These are phyloP conservation scores for Botrytis paeoniae DNA, from an alignment of 2,329 filamentous ascomycete genomes.

Conservation along the genomic window DNA sequence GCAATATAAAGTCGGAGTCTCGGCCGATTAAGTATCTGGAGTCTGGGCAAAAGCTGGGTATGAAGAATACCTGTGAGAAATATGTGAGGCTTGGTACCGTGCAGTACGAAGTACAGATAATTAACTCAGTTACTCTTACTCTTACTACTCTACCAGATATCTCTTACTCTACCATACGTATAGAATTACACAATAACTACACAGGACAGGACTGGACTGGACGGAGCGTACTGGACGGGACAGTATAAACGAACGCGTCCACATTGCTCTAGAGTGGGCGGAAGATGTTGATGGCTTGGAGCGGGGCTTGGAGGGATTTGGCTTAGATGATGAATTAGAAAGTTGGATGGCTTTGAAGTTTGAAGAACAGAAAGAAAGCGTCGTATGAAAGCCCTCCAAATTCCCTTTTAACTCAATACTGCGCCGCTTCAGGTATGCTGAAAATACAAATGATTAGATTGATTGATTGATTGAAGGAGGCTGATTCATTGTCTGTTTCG, in stretches of 20 bases:
- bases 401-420: not conserved
- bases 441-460: not conserved
- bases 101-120: not conserved
- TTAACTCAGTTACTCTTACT: not conserved
- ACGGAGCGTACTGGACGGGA: not conserved
- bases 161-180: not conserved
- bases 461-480: not conserved
- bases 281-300: conserved; percentile 3
- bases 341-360: conserved; percentile 9
- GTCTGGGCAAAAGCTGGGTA: not conserved
- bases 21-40: not conserved
- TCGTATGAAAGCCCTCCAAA: conserved; percentile 6
- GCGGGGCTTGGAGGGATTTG: conserved; percentile 3
- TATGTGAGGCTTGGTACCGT: not conserved
- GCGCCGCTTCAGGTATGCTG: conserved; percentile 15
- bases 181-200: not conserved
- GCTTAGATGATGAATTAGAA: conserved; percentile 2
- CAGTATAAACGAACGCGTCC: not conserved
- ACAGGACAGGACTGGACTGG: not conserved
- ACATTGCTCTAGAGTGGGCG: not conserved
- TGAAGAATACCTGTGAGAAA: not conserved
- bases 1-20: not conserved
- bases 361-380: not conserved
- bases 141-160: not conserved
- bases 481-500: not conserved